Evolutionary conservation across 176 grass and related monocot species (phyloP).

Genomic region (Eleusine indica): DNA sequence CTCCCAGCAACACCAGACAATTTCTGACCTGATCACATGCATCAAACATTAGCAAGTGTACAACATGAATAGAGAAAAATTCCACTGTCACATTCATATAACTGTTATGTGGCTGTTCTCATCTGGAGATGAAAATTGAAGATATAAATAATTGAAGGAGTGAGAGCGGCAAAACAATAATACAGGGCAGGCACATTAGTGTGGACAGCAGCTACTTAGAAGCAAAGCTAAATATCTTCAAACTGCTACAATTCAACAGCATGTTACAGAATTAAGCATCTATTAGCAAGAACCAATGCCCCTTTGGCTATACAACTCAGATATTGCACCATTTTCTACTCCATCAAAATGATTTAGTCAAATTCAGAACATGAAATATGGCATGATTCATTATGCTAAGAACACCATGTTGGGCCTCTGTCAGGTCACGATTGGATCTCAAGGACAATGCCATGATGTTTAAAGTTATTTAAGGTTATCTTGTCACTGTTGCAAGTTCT

Average conservation of each 20-base stretch:
- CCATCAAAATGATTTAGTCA: not conserved
- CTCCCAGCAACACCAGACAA: conserved; percentile 86
- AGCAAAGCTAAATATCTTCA: not conserved
- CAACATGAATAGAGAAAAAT: not conserved
- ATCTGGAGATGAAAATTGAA: not conserved
- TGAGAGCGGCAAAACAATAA: not conserved
- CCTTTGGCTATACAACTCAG: not conserved
- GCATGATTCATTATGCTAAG: not conserved
- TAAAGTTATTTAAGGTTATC: not conserved
- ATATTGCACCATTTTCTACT: conserved; percentile 28
- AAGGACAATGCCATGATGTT: not conserved
- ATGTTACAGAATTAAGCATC: conserved; percentile 23
- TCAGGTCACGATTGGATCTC: not conserved
- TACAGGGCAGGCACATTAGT: not conserved
- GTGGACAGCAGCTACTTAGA: not conserved
- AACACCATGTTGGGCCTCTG: not conserved
- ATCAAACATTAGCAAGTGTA: conserved; percentile 26
- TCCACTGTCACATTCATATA: conserved; percentile 27
- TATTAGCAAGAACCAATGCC: conserved; percentile 10
- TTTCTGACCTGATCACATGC: conserved; percentile 71
- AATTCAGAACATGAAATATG: conserved; percentile 27
- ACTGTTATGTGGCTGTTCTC: not conserved
- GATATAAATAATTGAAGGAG: not conserved
- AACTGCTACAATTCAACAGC: conserved; percentile 9
- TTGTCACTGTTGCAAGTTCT: not conserved